Percentiles rank a stretch among this genome's conserved stretches.
These are phyloP conservation scores for Irpex sp. DNA, from an alignment of 1,284 basidiomycete genomes.

Conservation along the genomic window DNA sequence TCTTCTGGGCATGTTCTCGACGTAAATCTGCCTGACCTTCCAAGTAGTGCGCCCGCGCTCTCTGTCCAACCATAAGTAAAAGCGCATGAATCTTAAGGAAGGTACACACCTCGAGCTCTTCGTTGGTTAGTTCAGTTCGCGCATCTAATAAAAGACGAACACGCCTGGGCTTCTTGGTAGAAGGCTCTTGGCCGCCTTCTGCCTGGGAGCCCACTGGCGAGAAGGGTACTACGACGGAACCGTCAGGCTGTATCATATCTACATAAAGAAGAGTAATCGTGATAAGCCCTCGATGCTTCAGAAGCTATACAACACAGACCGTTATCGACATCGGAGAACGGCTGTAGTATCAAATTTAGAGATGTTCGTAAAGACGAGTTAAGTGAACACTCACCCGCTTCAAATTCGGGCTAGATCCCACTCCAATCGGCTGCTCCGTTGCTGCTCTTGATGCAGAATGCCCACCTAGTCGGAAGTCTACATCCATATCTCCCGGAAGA, in stretches of 20 bases:
- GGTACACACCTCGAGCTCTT: slow-evolving; percentile 60
- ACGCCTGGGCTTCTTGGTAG: slow-evolving; percentile 28
- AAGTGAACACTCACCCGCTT: not conserved
- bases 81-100: not conserved
- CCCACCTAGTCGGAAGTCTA: slow-evolving; percentile 18
- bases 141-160: slow-evolving; percentile 45
- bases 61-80: slow-evolving; percentile 29
- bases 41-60: slow-evolving; percentile 61
- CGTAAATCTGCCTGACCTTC: slow-evolving; percentile 52
- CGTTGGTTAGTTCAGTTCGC: slow-evolving; percentile 71
- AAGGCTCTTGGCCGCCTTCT: slow-evolving; percentile 33
- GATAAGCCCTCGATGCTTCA: no score
- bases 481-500: slow-evolving; percentile 8
- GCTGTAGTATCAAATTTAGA: not conserved
- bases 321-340: not conserved
- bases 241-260: slow-evolving; percentile 5
- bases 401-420: not conserved
- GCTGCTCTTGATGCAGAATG: not conserved
- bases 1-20: slow-evolving; percentile 46
- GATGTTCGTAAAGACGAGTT: not conserved
- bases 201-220: slow-evolving; percentile 20
- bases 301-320: no score
- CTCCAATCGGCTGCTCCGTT: not conserved
- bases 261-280: not conserved
- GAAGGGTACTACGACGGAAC: slow-evolving; percentile 21